Base-by-base conservation (phyloP, 108 stramenopile genomes). In the Heterococcus sp. region DNA sequence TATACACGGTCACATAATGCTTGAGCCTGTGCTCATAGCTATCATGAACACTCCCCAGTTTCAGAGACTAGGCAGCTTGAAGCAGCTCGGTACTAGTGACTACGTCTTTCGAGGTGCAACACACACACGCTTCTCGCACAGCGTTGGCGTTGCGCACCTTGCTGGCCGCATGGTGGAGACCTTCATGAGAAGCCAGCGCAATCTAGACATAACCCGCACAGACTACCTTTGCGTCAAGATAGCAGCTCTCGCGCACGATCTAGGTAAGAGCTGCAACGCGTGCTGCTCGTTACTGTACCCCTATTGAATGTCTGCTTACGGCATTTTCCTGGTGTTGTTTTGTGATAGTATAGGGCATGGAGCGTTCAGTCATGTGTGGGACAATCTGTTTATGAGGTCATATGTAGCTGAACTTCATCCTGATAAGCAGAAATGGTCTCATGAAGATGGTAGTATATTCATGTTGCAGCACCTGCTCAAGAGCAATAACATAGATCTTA, bases 201-300 rank as follows among this genome's bases (percentile, higher is more conserved):
- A 70, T 32, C 76, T 77, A 32, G 75, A 80, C 2, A 92, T 92
- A 27, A 93, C 91, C 1, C 88, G 86, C 28, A 91, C 89, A 71
- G 96, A 97, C 83, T 84, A 94, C 21, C 75, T 92, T 27, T 95
- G 95, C 85, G 93, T 95, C 66, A 94, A 93, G 79, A 86, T 97
- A 33, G 96, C 96, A 3, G 96, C 94, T 1, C 78, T 95, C 69
- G 73, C 90, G 31, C 96, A 97, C 85, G 96, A 97, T 76, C 75
- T 93, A 32, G 37, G 94, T n/a, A n/a, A n/a, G n/a, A n/a, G n/a
- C n/a, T n/a, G n/a, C n/a, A n/a, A n/a, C n/a, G n/a, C n/a, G n/a
- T n/a, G n/a, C n/a, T n/a, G n/a, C n/a, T n/a, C n/a, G n/a, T n/a
- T n/a, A n/a, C n/a, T n/a, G n/a, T n/a, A n/a, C n/a, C n/a, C n/a